Evolutionary conservation across 2,329 filamentous ascomycete species (phyloP), one percentile per base, ranked within the genome.

Genomic region (Bipolaris zeicola): DNA sequence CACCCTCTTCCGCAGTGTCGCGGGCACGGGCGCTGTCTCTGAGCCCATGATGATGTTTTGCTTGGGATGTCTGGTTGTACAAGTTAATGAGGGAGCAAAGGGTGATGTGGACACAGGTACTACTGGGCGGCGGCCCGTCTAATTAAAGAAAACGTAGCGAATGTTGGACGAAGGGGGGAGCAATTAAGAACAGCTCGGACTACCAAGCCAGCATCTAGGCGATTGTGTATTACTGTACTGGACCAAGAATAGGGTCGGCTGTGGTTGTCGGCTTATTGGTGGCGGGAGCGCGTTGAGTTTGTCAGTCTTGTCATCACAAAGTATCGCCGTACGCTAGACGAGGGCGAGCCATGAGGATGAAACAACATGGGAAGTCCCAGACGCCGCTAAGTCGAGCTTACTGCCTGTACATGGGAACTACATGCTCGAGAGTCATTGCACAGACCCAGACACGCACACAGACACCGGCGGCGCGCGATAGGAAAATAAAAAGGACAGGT

Each of bases 1-100:
- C 63, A 97, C 92, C 79, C 83, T 88, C 79, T 91, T 96, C 60
- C 93, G 87, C 75, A 82, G 76, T 52, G 77, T 71, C 52, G 76
- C 71, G 39, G 79, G 68, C 41, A 81, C 73, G 10, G 76, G 71
- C 14, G 55, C 47, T 55, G 74, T 68, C 48, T 76, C 62, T 43
- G 61, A 51, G 39, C 55, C 60, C 67, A 70, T 72, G 41, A 31
- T 43, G 44, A 16, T 43, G 24, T 46, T 31, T 18, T 47, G 49
- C 43, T 18, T 20, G 36, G 34, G 24, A 33, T 41, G 16, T 44
- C 46, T 41, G 43, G 44, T 41, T 28, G 50, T 41, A 34, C 49
- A 20, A 31, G 34, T 28, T 6, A 7, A 44, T 24, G 39, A n/a
- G 39, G 26, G 33, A 41, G 43, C 41, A 31, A 48, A 60, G 41